Evolutionary conservation across 805 yeast species (phyloP).

Genomic region (Wickerhamomyces xylosicus): DNA sequence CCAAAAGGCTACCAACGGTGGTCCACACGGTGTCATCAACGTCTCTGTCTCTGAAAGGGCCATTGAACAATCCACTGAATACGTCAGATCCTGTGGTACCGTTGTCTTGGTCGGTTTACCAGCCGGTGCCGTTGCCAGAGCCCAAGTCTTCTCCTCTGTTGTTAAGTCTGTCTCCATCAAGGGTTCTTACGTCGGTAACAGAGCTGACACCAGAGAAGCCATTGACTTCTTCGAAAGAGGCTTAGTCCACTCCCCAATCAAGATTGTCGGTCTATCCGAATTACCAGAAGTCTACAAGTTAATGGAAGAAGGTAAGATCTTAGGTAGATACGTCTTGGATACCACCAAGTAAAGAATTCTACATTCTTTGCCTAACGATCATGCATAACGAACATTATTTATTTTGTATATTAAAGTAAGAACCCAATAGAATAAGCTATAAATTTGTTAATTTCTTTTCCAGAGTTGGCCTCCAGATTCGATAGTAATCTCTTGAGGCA

Average conservation of each 20-base stretch:
- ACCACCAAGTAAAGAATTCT: constrained; percentile 38
- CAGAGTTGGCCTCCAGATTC: neutral
- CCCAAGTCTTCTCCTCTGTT: constrained; percentile 38
- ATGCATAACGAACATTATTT: neutral
- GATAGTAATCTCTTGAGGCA: no score
- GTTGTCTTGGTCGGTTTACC: constrained; percentile 55
- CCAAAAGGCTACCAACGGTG: constrained; percentile 42
- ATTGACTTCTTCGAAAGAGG: constrained; percentile 61
- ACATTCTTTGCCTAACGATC: neutral
- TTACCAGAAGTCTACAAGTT: constrained; percentile 39
- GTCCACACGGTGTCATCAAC: no score
- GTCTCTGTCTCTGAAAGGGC: constrained; percentile 49
- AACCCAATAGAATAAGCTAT: no score
- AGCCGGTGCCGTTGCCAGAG: constrained; percentile 35
- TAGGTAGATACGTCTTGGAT: constrained; percentile 81
- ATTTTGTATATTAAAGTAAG: neutral
- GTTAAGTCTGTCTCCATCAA: constrained; percentile 35
- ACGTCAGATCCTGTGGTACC: constrained; percentile 49
- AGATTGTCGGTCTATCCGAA: constrained; percentile 44
- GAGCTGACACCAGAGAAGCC: constrained; percentile 45
- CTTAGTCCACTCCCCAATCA: constrained; percentile 49
- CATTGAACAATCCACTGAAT: constrained; percentile 36
- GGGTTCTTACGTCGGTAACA: constrained; percentile 23
- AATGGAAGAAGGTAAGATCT: constrained; percentile 49
- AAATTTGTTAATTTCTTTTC: neutral